phyloP scores from a whole-genome alignment of 805 yeast genomes.

The Kregervanrija pseudodelftensis region DNA sequence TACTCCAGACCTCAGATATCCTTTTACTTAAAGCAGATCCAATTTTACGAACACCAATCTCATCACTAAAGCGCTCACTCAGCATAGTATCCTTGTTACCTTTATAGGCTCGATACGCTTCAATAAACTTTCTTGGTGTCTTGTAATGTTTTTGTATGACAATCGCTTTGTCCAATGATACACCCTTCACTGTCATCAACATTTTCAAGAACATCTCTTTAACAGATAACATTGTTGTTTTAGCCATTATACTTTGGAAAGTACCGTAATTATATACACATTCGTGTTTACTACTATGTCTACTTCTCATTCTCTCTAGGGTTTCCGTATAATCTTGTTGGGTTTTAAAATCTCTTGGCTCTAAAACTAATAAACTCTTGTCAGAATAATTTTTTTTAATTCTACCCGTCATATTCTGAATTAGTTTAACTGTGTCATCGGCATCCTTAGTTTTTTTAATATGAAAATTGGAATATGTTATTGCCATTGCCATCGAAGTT shows the following conservation, averaged over 20 bases:
- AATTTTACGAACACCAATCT: slow-evolving; percentile 46
- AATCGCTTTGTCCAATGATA: slow-evolving; percentile 79
- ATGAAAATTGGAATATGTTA: slow-evolving; percentile 60
- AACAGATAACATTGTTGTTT: slow-evolving; percentile 62
- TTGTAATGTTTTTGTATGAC: slow-evolving; percentile 63
- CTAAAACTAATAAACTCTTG: slow-evolving; percentile 40
- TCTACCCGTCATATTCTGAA: slow-evolving; percentile 40
- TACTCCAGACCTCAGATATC: slow-evolving; percentile 50
- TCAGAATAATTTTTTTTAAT: slow-evolving; percentile 33
- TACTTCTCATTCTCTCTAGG: slow-evolving; percentile 34
- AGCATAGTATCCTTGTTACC: slow-evolving; percentile 27
- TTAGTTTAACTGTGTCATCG: slow-evolving; percentile 65
- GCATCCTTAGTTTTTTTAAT: slow-evolving; percentile 61
- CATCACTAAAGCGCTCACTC: slow-evolving; percentile 28
- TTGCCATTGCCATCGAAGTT: slow-evolving; percentile 67
- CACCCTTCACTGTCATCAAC: slow-evolving; percentile 75
- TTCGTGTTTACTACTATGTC: slow-evolving; percentile 19
- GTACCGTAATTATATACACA: slow-evolving; percentile 43
- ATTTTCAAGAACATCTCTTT: slow-evolving; percentile 68
- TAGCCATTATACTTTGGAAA: slow-evolving; percentile 64
- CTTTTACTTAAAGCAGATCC: slow-evolving; percentile 44
- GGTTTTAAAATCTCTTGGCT: slow-evolving; percentile 40
- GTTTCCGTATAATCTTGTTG: slow-evolving; percentile 44
- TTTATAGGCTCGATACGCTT: slow-evolving; percentile 32
- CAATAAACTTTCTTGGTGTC: slow-evolving; percentile 60